Base-by-base conservation (phyloP, 2,329 filamentous ascomycete genomes). In the Magnaporthiopsis rhizophila region DNA sequence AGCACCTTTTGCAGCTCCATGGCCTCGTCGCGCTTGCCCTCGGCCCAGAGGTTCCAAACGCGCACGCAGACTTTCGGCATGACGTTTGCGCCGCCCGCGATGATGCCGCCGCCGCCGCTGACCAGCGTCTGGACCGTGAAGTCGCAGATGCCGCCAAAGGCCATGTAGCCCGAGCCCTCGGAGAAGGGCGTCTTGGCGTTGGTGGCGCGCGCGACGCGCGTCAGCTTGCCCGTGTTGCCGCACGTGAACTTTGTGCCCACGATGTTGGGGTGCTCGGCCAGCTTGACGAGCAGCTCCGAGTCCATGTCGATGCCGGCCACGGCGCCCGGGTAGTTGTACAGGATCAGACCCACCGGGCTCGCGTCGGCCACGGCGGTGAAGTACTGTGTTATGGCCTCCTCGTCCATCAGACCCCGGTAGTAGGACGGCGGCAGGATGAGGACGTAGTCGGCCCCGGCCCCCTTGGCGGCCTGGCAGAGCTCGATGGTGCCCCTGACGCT, bases 291-390 rank as follows among this genome's bases (percentile, higher is more conserved):
- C 66, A 94, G 83, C 74, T 96, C 92, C 65, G 89, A 93, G 81
- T 95, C 91, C 85, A 96, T 89, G 75, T 96, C 92, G 72, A 96
- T 89, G 62, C 92, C 92, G 7, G 90, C 84, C 7, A 95, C 92
- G 62, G 91, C 92, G 62, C 91, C 91, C 0, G 92, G 92, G 79
- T 95, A 96, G 81, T 96, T 96, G 84, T 96, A 96, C 61, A 96
- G 80, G 68, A 96, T 84, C 64, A 96, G 75, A n/a, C 91, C 90
- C 11, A 95, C 78, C 6, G 90, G 88, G 62, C 87, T 90, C 56
- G 76, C 81, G 74, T 94, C 89, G 61, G 92, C 92, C 6, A 96
- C 90, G 64, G 83, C 82, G 64, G 80, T 84, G 79, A 70, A 70
- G 66, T 70, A 70, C 58, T 58, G 84, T 72, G 87, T 83, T 65